Conservation (phyloP, 2,329 filamentous ascomycete species). For the Botrytis medusae region DNA sequence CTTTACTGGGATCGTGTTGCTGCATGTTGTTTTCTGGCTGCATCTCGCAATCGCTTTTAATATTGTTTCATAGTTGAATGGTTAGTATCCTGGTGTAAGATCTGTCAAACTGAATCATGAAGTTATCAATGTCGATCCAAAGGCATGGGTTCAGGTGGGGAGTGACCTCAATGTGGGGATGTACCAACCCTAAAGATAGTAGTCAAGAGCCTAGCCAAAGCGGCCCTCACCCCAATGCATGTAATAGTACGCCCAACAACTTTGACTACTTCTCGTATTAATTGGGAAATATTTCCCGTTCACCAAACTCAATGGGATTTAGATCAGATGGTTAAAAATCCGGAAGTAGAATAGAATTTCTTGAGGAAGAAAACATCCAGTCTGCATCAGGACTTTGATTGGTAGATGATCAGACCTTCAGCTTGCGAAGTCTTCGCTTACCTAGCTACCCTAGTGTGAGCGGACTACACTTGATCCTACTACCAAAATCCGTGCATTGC, state of each 20-base stretch:
- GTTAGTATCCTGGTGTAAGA: background rate
- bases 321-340: background rate
- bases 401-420: slow-evolving; percentile 15
- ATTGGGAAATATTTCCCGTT: background rate
- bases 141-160: background rate
- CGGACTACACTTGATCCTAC: slow-evolving; percentile 16
- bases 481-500: slow-evolving; percentile 11
- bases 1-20: background rate
- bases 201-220: background rate
- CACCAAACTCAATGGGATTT: background rate
- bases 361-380: background rate
- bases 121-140: slow-evolving; percentile 6
- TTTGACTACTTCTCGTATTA: background rate
- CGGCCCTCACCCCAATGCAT: background rate
- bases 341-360: background rate
- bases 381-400: background rate
- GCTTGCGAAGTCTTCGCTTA: slow-evolving; percentile 2
- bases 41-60: background rate
- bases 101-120: background rate
- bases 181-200: background rate
- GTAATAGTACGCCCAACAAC: background rate
- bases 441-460: background rate
- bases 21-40: background rate
- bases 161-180: slow-evolving; percentile 20
- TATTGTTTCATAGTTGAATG: background rate